phyloP scores from a whole-genome alignment of 371 early-diverging fungal genomes.

The Rhizopus sp. region DNA sequence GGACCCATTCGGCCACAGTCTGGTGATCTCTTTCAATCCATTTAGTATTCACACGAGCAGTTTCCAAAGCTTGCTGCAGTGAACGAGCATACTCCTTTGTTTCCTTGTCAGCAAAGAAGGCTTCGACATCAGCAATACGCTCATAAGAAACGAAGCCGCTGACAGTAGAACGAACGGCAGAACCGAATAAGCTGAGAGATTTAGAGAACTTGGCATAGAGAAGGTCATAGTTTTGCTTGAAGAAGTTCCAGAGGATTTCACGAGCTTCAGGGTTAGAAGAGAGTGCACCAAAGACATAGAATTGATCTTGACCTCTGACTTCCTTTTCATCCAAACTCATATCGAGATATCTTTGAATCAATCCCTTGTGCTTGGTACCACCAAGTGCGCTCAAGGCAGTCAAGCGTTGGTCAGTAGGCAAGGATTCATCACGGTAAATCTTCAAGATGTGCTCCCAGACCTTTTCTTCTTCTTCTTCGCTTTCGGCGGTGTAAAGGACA shows the following conservation, averaged over 20 bases:
- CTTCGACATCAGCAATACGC: conserved; percentile 67
- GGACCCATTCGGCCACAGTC: conserved; percentile 73
- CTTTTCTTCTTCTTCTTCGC: conserved; percentile 58
- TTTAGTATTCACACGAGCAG: conserved; percentile 71
- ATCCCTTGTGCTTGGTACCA: conserved; percentile 56
- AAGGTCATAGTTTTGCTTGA: conserved; percentile 70
- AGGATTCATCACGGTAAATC: conserved; percentile 68
- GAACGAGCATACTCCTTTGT: conserved; percentile 73
- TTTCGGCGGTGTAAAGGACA: conserved; percentile 68
- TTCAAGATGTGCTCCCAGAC: conserved; percentile 73
- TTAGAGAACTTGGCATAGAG: conserved; percentile 71
- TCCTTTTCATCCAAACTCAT: conserved; percentile 69
- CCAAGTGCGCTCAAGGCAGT: conserved; percentile 80
- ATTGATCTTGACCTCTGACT: conserved; percentile 85
- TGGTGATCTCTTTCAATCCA: conserved; percentile 81
- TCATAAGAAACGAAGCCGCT: conserved; percentile 69
- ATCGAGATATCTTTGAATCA: conserved; percentile 62
- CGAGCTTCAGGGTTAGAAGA: conserved; percentile 65
- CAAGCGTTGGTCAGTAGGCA: conserved; percentile 76
- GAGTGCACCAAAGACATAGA: conserved; percentile 60
- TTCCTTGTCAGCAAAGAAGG: conserved; percentile 77
- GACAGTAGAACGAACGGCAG: conserved; percentile 68
- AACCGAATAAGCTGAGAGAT: conserved; percentile 76
- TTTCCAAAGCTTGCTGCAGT: conserved; percentile 86
- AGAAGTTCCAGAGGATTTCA: conserved; percentile 77